These are phyloP conservation scores for Parmelia sp. DNA, from an alignment of 495 filamentous ascomycete genomes.

Conservation along the genomic window DNA sequence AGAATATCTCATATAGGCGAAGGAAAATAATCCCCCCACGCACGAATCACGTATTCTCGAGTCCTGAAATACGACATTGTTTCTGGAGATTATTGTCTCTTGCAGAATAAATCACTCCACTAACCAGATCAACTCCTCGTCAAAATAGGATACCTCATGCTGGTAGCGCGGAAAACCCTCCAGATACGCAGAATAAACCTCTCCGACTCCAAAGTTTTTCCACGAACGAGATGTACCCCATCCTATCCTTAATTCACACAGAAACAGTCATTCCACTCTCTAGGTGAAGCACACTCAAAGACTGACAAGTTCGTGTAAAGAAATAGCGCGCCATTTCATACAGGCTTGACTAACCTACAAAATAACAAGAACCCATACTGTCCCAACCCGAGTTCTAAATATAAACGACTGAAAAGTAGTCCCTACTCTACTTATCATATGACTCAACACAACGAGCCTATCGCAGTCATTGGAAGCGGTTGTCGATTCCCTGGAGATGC, in stretches of 20 bases:
- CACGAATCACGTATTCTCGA: background rate
- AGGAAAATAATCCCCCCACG: background rate
- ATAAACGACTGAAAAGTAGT: background rate
- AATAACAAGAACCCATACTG: background rate
- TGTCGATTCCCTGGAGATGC: constrained; percentile 41
- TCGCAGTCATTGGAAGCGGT: constrained; percentile 41
- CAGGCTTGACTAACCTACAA: background rate
- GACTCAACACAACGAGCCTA: constrained; percentile 19
- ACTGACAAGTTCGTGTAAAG: background rate
- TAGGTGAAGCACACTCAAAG: background rate
- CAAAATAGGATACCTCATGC: background rate
- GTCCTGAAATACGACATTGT: background rate
- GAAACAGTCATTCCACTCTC: background rate
- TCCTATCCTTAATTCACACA: background rate
- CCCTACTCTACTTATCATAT: background rate
- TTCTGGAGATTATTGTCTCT: background rate
- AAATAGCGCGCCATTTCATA: background rate
- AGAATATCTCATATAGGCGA: background rate
- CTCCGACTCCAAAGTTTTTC: background rate
- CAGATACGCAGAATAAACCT: background rate
- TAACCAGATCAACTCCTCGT: background rate
- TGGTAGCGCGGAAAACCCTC: background rate
- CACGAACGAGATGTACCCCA: background rate
- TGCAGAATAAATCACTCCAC: background rate
- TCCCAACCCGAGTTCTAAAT: no score